These are phyloP conservation scores for Lenwebbia sp. DNA, from an alignment of 345 rosid genomes.

Conservation along the genomic window DNA sequence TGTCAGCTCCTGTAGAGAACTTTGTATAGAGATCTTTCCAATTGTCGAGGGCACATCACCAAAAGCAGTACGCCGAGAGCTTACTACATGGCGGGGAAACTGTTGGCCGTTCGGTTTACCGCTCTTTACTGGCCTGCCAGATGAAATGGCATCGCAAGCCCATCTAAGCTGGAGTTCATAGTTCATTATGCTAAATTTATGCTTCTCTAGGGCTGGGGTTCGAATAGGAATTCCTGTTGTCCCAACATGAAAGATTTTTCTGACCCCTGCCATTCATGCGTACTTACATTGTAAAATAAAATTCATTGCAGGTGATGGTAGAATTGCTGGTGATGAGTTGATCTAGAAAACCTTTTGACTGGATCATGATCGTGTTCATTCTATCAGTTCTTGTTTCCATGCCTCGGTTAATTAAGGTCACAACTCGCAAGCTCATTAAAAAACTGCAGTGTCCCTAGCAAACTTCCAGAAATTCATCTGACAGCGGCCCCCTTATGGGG, in stretches of 20 bases:
- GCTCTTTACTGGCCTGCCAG: background rate
- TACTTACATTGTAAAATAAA: background rate
- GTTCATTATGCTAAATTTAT: background rate
- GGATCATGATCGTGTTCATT: background rate
- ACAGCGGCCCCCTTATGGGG: background rate
- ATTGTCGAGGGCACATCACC: background rate
- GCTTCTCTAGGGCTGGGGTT: background rate
- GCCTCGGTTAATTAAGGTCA: background rate
- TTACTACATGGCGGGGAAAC: background rate
- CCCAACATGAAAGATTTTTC: background rate
- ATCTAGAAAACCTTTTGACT: background rate
- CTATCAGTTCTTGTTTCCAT: background rate
- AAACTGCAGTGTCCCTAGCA: background rate
- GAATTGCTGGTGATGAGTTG: background rate
- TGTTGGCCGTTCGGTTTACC: background rate
- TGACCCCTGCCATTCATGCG: background rate
- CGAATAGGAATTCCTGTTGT: background rate
- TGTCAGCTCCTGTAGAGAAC: slow-evolving; percentile 68
- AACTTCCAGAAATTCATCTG: background rate
- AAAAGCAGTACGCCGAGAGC: background rate
- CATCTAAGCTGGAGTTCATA: background rate
- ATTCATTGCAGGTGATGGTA: background rate
- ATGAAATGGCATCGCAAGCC: background rate
- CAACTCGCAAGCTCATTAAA: background rate
- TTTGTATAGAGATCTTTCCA: slow-evolving; percentile 10